Percentiles rank a stretch among this genome's conserved stretches.
phyloP scores from a whole-genome alignment of 2,329 filamentous ascomycete genomes.

The Botrytis porri region DNA sequence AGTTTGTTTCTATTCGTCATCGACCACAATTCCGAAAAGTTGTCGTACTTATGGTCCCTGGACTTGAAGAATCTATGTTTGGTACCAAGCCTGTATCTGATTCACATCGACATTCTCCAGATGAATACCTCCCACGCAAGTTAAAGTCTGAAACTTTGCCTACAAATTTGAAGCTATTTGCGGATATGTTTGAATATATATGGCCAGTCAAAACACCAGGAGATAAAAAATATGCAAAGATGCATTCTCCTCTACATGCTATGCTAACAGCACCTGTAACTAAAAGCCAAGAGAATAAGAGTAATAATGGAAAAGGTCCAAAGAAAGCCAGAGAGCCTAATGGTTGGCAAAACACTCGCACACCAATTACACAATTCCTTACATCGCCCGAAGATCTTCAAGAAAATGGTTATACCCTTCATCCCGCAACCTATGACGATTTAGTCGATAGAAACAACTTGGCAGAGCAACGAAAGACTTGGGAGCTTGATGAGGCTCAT shows the following conservation, averaged over 20 bases:
- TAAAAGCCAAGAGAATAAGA: slow-evolving; percentile 59
- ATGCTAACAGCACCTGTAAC: slow-evolving; percentile 75
- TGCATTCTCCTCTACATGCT: slow-evolving; percentile 83
- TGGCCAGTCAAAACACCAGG: slow-evolving; percentile 89
- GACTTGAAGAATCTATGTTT: slow-evolving; percentile 88
- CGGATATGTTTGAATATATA: slow-evolving; percentile 79
- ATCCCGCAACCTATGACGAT: slow-evolving; percentile 69
- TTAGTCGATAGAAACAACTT: slow-evolving; percentile 53
- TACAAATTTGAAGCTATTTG: slow-evolving; percentile 60
- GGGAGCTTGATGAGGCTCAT: slow-evolving; percentile 48
- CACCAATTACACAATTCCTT: slow-evolving; percentile 77
- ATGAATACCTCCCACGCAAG: slow-evolving; percentile 57
- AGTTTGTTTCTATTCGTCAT: slow-evolving; percentile 63
- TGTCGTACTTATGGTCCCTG: slow-evolving; percentile 87
- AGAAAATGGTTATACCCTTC: slow-evolving; percentile 80
- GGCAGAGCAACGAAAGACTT: slow-evolving; percentile 50
- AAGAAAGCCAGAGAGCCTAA: slow-evolving; percentile 61
- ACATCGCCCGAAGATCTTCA: slow-evolving; percentile 69
- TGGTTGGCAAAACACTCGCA: slow-evolving; percentile 71
- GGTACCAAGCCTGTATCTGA: slow-evolving; percentile 44
- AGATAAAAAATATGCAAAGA: slow-evolving; percentile 73
- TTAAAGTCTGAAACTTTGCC: slow-evolving; percentile 53
- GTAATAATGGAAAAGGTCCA: slow-evolving; percentile 51
- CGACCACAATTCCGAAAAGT: slow-evolving; percentile 70
- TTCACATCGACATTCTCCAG: slow-evolving; percentile 45